Evolutionary conservation across 805 yeast species (phyloP), one percentile per base, ranked within the genome.

Genomic region (Kodamaea laetipori): DNA sequence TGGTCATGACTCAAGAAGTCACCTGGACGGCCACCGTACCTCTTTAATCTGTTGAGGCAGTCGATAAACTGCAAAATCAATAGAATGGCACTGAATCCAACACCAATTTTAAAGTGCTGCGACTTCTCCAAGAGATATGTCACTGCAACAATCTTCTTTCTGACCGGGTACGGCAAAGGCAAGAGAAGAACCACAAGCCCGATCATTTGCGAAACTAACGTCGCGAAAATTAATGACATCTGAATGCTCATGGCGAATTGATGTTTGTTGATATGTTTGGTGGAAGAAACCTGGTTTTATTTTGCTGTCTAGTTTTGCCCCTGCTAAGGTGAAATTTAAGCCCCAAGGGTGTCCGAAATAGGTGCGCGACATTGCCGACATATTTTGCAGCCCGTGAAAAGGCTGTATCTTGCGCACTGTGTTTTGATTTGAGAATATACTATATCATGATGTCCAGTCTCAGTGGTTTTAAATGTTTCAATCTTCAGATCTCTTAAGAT

Each of bases 51-150:
- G 43, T 74, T 73, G 52, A 77, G 58, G 13, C 85, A 78, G 53
- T 81, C 87, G 11, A 69, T 39, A 52, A 81, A 80, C 53, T 80
- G 69, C 46, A 81, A 52, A 4, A 67, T 63, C 43, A 81, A 73
- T 6, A 81, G 57, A 1, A 64, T 50, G 1, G 66, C 57, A 9
- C 69, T 51, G 37, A 81, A 78, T 1, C 56, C 55, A 9, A 69
- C 52, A 0, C 77, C 73, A 0, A 81, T 77, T 47, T 64, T 71
- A 43, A 72, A 62, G 52, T 80, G 76, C 24, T 60, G 62, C 26
- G 62, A 63, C 18, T 56, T 52, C 39, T 63, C 61, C 26, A 74
- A 50, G 9, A 56, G 54, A 33, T 64, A 58, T 43, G 72, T 67
- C 1, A 64, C 25, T n/a, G 58, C 54, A 36, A 74, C 71, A 10